Evolutionary conservation across 768 basidiomycete genomes (phyloP).

Genomic region (Tephrocybe rancida): DNA sequence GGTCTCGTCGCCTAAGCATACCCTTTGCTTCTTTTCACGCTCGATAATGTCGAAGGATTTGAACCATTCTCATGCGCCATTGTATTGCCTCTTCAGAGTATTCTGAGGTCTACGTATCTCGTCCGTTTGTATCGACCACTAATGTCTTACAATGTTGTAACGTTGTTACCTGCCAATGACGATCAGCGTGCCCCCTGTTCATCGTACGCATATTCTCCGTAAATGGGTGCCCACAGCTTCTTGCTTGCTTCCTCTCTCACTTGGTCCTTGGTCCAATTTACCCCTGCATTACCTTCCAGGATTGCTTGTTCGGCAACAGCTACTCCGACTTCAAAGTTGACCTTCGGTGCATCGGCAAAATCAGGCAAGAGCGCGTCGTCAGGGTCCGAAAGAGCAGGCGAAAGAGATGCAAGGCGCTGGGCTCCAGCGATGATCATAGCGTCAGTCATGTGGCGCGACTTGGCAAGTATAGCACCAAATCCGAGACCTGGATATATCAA

Average conservation of each 20-base stretch:
- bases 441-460: slow-evolving; percentile 69
- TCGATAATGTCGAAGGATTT: neutral
- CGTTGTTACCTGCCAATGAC: neutral
- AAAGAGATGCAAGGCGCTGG: slow-evolving; percentile 69
- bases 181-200: slow-evolving; percentile 37
- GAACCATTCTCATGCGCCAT: neutral
- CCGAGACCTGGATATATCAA: slow-evolving; percentile 88
- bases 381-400: slow-evolving; percentile 74
- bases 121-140: slow-evolving; percentile 1
- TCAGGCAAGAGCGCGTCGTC: slow-evolving; percentile 76
- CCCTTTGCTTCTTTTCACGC: neutral
- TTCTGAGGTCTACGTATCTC: neutral
- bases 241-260: slow-evolving; percentile 52
- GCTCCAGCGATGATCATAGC: slow-evolving; percentile 90
- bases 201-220: slow-evolving; percentile 67
- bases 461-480: slow-evolving; percentile 73
- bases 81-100: neutral
- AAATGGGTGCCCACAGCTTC: slow-evolving; percentile 66
- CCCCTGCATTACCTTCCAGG: slow-evolving; percentile 65
- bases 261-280: slow-evolving; percentile 60
- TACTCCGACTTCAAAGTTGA: slow-evolving; percentile 81
- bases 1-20: slow-evolving; percentile 38
- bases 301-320: slow-evolving; percentile 82
- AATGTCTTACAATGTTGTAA: neutral
- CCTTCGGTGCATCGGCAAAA: slow-evolving; percentile 68